A percentile compares a stretch with the other conserved stretches of the same genome.
Conservation (phyloP, 345 rosid species). For the Hibiscus mutabilis region DNA sequence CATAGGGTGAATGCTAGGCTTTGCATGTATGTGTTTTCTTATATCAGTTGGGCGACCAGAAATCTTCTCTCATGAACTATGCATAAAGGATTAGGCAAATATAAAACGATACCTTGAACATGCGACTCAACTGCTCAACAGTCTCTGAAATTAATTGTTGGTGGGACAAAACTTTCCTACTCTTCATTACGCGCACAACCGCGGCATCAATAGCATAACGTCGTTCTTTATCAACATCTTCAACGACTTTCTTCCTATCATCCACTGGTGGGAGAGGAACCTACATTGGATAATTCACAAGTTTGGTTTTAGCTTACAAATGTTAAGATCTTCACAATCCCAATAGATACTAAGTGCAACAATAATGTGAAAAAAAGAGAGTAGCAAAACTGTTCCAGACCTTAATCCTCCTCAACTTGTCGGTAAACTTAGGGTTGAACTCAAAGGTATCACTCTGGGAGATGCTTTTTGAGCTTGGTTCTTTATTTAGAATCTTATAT, state of each 20-base stretch:
- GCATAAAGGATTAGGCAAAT: no score
- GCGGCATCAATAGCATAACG: slow-evolving; percentile 95
- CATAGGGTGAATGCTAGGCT: no score
- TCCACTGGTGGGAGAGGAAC: slow-evolving; percentile 90
- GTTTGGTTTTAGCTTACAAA: no score
- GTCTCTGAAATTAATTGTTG: slow-evolving; percentile 81
- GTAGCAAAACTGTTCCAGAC: not conserved
- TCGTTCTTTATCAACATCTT: slow-evolving; percentile 87
- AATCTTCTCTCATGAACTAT: no score
- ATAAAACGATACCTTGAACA: slow-evolving; percentile 60
- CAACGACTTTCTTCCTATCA: slow-evolving; percentile 85
- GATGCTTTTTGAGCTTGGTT: slow-evolving; percentile 51
- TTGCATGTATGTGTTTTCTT: no score
- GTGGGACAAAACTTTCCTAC: slow-evolving; percentile 72
- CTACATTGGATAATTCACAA: slow-evolving; percentile 23
- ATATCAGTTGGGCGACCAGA: no score
- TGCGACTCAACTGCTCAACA: slow-evolving; percentile 82
- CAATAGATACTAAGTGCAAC: not conserved
- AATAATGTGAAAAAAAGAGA: not conserved
- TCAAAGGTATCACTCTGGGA: slow-evolving; percentile 51
- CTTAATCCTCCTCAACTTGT: slow-evolving; percentile 66
- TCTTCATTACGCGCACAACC: slow-evolving; percentile 94
- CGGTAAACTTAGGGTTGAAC: slow-evolving; percentile 70
- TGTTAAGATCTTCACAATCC: not conserved
- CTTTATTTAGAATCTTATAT: slow-evolving; percentile 67